Evolutionary conservation across 352 stramenopile species (phyloP).

Genomic region (Phytophthora pseudosyringae): DNA sequence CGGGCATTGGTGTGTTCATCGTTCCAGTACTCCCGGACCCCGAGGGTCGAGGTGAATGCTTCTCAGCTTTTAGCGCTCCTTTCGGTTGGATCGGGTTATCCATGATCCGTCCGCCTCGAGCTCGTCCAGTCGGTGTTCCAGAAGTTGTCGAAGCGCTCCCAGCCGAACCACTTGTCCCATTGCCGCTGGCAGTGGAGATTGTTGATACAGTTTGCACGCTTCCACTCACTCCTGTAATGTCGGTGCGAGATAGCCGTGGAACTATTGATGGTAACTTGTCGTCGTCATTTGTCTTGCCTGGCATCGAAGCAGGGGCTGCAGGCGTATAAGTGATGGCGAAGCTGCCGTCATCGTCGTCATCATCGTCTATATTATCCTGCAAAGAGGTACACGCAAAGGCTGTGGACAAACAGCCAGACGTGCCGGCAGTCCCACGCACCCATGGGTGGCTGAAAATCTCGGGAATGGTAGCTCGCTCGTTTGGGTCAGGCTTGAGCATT

Average conservation of each 20-base stretch:
- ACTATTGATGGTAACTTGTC: constrained; percentile 72
- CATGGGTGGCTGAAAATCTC: constrained; percentile 89
- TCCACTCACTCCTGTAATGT: constrained; percentile 27
- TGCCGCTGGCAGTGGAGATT: constrained; percentile 7
- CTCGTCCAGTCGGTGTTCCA: constrained; percentile 44
- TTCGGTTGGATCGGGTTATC: constrained; percentile 57
- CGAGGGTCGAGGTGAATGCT: constrained; percentile 46
- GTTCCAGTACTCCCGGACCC: constrained; percentile 26
- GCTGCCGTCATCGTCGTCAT: constrained; percentile 54
- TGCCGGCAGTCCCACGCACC: constrained; percentile 56
- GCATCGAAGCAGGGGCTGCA: constrained; percentile 30
- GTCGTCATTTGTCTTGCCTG: constrained; percentile 39
- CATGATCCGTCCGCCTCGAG: constrained; percentile 51
- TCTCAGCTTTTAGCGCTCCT: constrained; percentile 47
- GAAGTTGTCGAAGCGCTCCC: constrained; percentile 19
- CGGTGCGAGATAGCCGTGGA: constrained; percentile 48
- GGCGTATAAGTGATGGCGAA: constrained; percentile 63
- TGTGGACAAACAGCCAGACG: constrained; percentile 39
- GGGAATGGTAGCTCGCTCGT: constrained; percentile 80
- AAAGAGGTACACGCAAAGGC: constrained; percentile 28
- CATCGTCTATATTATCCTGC: constrained; percentile 36
- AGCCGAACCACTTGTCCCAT: constrained; percentile 2
- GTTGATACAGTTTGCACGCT: constrained; percentile 4
- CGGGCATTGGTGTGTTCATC: constrained; percentile 34
- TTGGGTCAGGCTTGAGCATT: constrained; percentile 85